Percentiles rank a stretch among this genome's conserved stretches.
phyloP scores from a whole-genome alignment of 345 rosid species.

The Acer saccharum region DNA sequence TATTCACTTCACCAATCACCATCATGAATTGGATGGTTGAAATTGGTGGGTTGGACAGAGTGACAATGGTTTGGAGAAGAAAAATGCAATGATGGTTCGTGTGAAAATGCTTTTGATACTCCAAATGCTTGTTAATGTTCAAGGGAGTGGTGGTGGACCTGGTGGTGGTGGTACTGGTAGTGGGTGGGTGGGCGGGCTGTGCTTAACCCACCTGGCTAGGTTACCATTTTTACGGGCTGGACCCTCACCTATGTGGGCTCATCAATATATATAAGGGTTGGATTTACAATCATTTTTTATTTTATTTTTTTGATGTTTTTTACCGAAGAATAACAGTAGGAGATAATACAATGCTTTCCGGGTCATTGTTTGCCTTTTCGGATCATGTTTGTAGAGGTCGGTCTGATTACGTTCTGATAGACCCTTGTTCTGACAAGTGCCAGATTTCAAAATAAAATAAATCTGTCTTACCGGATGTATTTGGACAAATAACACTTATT shows the following conservation, averaged over 20 bases:
- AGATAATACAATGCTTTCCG: no score
- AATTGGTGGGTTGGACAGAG: not conserved
- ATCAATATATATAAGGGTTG: not conserved
- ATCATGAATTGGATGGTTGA: not conserved
- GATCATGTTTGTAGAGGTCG: no score
- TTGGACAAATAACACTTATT: no score
- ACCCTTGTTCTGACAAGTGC: no score
- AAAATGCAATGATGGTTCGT: not conserved
- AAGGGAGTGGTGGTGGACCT: not conserved
- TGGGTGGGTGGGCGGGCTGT: not conserved
- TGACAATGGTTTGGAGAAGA: not conserved
- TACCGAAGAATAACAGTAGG: no score
- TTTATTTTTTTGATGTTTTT: no score
- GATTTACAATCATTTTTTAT: no score
- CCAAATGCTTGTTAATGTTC: not conserved
- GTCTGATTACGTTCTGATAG: no score
- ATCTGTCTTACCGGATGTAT: no score
- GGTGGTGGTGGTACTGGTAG: not conserved
- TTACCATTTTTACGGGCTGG: not conserved
- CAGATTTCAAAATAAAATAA: no score
- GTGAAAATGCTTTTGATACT: not conserved
- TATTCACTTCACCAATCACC: no score
- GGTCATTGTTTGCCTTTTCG: no score
- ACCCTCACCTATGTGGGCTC: conserved; percentile 9
- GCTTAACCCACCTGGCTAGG: not conserved